Base-by-base conservation (phyloP, 225 moss, liverwort and hornwort genomes). In the Takakia lepidozioides region DNA sequence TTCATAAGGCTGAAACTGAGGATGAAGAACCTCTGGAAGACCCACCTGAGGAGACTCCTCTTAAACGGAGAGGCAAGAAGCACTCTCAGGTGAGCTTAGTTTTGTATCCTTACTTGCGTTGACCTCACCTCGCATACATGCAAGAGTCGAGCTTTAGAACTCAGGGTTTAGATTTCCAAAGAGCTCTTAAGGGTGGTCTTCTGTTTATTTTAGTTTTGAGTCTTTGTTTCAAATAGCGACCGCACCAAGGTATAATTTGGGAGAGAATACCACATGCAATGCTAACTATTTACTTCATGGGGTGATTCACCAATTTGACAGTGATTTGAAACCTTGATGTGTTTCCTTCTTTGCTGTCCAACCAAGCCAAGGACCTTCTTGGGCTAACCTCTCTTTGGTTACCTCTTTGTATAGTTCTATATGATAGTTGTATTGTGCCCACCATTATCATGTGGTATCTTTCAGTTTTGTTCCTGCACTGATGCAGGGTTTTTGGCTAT, bases 61-160 rank as follows among this genome's bases (percentile, higher is more conserved):
- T 66, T 21, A 66, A 57, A 14, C 56, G 83, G 56, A 75, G 92
- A 46, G 47, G 53, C 28, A 93, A 84, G 67, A 88, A 88, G 51
- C 44, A 74, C 16, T 60, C 70, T 19, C 39, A 57, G 79, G 79
- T 79, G 58, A 37, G 2, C 21, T 49, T 28, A 21, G 22, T 28
- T 23, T 28, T 16, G 16, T n/a, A 22, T 39, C 27, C 13, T 28
- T 61, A 23, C 19, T 52, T 46, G 13, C 39, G 7, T 38, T 22
- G 24, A 22, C 15, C 16, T 38, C 38, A 38, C 38, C 37, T 26
- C n/a, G n/a, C n/a, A n/a, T n/a, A n/a, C n/a, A n/a, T n/a, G n/a
- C n/a, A n/a, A n/a, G n/a, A n/a, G n/a, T n/a, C n/a, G n/a, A n/a
- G n/a, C n/a, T n/a, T n/a, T n/a, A n/a, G n/a, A n/a, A n/a, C n/a